Conservation (phyloP, 768 basidiomycete species). For the Fistulinella prunicolor region DNA sequence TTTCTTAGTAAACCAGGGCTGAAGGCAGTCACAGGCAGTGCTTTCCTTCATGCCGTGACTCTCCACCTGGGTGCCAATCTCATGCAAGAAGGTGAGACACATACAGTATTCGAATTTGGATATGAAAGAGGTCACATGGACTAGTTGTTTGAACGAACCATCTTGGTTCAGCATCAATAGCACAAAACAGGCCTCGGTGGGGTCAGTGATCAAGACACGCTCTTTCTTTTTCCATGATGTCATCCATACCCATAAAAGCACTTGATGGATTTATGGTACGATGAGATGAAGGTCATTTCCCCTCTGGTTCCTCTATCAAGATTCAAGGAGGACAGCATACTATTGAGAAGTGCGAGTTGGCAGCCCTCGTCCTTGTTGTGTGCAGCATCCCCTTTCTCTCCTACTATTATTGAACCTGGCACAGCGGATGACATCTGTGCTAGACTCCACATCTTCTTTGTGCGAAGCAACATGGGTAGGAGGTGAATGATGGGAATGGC, state of each 20-base stretch:
- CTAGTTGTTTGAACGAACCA: constrained; percentile 19
- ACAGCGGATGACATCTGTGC: too few relatives aligned
- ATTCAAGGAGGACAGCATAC: too few relatives aligned
- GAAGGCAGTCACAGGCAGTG: background rate
- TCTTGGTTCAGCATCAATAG: background rate
- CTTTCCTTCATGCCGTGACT: background rate
- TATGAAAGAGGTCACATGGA: constrained; percentile 2
- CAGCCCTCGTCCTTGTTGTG: too few relatives aligned
- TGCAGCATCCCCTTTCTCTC: too few relatives aligned
- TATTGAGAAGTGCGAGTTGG: too few relatives aligned
- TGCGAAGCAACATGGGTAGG: constrained; percentile 3
- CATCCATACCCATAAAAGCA: background rate
- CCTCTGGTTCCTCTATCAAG: too few relatives aligned
- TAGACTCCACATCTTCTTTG: too few relatives aligned
- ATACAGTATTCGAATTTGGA: constrained; percentile 13
- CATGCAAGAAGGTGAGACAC: background rate
- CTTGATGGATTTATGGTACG: background rate
- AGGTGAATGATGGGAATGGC: background rate
- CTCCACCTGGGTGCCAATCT: background rate
- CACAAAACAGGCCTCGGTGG: background rate
- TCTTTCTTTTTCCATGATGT: background rate
- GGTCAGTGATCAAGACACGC: background rate
- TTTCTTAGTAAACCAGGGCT: constrained; percentile 5
- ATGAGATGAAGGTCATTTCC: too few relatives aligned
- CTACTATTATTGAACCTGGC: too few relatives aligned